Evolutionary conservation across 345 rosid species (phyloP).

Genomic region (Populus davidiana): DNA sequence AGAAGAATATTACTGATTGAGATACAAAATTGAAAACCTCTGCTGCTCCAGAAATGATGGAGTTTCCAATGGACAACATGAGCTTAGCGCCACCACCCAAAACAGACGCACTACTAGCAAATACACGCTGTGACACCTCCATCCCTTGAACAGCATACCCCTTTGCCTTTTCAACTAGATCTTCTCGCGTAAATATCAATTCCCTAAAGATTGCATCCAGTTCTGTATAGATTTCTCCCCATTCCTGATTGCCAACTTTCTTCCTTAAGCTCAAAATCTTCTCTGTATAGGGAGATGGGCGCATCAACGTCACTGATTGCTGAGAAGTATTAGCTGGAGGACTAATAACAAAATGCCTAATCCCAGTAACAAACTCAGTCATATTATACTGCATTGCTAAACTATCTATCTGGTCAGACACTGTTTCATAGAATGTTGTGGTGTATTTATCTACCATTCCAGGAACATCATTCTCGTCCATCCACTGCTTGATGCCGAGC

Average conservation of each 20-base stretch:
- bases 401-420: constrained; percentile 72
- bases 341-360: constrained; percentile 75
- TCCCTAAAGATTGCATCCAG: constrained; percentile 69
- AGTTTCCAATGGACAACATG: constrained; percentile 57
- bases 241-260: constrained; percentile 52
- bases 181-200: constrained; percentile 70
- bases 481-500: constrained; percentile 80
- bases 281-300: constrained; percentile 65
- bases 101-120: constrained; percentile 71
- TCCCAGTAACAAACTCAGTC: constrained; percentile 86
- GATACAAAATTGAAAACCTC: constrained; percentile 90
- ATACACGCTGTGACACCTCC: constrained; percentile 65
- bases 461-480: constrained; percentile 91
- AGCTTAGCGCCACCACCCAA: constrained; percentile 73
- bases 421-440: constrained; percentile 59
- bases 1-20: constrained; percentile 74
- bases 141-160: constrained; percentile 72
- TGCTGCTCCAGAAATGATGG: constrained; percentile 79
- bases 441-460: constrained; percentile 82
- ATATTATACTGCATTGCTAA: constrained; percentile 84
- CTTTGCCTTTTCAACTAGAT: constrained; percentile 81
- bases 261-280: constrained; percentile 65
- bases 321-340: constrained; percentile 44
- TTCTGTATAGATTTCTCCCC: constrained; percentile 79
- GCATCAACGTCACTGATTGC: constrained; percentile 49